phyloP scores from a whole-genome alignment of 441 rosid genomes.

The Rhodomyrtus psidioides region DNA sequence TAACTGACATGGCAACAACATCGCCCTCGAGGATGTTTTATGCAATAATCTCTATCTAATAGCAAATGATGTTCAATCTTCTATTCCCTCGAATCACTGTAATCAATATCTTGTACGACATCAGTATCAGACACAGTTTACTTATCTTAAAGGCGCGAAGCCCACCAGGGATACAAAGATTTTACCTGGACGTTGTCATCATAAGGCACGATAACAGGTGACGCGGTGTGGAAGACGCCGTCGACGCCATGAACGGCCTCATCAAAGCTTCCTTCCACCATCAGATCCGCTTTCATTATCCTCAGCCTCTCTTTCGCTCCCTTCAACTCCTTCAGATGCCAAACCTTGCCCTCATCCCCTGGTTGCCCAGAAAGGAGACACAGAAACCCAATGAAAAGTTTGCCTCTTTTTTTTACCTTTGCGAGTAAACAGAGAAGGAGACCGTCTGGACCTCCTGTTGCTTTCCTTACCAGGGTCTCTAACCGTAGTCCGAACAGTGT shows the following conservation, averaged over 20 bases:
- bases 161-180: background rate
- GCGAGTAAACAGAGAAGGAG: background rate
- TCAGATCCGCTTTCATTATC: conserved; percentile 65
- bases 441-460: background rate
- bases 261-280: conserved; percentile 67
- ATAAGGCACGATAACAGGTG: conserved; percentile 61
- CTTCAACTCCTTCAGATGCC: conserved; percentile 36
- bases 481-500: conserved; percentile 54
- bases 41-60: background rate
- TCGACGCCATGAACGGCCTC: conserved; percentile 59
- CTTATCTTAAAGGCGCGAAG: background rate
- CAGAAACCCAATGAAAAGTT: background rate
- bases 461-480: conserved; percentile 51
- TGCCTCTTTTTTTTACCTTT: background rate
- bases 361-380: background rate
- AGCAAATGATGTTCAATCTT: background rate
- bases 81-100: background rate
- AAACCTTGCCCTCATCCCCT: conserved; percentile 51
- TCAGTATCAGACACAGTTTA: background rate
- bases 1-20: background rate
- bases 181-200: conserved; percentile 47
- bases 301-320: conserved; percentile 76
- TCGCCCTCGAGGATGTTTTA: background rate
- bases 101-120: background rate
- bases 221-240: conserved; percentile 88